These are phyloP conservation scores for Nannochloropsis salina DNA, from an alignment of 108 stramenopile genomes.

Conservation along the genomic window DNA sequence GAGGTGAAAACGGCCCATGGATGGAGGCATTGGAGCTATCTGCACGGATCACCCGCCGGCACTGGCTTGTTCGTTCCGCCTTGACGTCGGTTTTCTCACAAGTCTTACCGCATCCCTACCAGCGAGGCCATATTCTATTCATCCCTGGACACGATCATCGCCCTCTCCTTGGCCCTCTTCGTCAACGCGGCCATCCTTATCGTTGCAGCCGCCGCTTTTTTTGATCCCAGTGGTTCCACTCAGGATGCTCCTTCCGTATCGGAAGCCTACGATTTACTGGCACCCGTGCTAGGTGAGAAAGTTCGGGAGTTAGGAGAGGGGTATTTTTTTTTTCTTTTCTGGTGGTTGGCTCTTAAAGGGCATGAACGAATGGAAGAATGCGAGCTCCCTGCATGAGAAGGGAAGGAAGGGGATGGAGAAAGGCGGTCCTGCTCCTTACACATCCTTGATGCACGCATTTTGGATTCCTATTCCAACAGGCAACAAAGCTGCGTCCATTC, in stretches of 20 bases:
- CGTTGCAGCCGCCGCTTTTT: conserved; percentile 34
- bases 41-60: background rate
- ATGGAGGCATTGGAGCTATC: background rate
- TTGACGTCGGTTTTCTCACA: background rate
- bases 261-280: conserved; percentile 33
- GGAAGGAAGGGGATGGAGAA: no score
- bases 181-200: conserved; percentile 41
- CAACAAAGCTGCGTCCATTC: conserved; percentile 23
- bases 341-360: no score
- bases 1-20: background rate
- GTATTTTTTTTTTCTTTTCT: background rate
- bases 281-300: conserved; percentile 18
- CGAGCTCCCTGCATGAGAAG: no score
- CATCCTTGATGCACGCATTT: no score
- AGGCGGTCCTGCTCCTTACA: no score
- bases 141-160: conserved; percentile 28
- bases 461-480: background rate
- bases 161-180: conserved; percentile 27
- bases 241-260: conserved; percentile 19
- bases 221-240: background rate
- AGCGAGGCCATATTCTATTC: conserved; percentile 25
- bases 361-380: no score
- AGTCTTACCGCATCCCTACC: background rate
- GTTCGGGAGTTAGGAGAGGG: background rate
- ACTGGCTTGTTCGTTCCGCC: background rate